These are phyloP conservation scores for Colletotrichum incanum DNA, from an alignment of 2,329 filamentous ascomycete species.

Conservation along the genomic window DNA sequence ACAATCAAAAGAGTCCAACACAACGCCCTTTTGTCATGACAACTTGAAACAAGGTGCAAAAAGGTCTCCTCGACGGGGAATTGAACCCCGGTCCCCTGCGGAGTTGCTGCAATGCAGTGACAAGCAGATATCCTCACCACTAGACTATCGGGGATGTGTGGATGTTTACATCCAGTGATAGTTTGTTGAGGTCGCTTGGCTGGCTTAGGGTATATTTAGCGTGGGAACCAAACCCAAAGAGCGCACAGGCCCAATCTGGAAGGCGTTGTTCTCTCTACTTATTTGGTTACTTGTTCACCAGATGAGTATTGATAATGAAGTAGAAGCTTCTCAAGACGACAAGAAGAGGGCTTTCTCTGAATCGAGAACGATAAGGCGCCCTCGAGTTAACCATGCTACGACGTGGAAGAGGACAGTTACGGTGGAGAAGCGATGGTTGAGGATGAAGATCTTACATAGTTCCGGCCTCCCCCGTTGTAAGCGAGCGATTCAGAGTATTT, in stretches of 20 bases:
- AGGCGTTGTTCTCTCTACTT: neutral
- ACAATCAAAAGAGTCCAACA: neutral
- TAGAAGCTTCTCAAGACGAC: neutral
- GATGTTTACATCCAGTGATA: neutral
- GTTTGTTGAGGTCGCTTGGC: neutral
- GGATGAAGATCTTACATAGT: too few species aligned
- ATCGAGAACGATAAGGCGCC: neutral
- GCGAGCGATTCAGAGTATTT: too few species aligned
- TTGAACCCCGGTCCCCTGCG: too few species aligned
- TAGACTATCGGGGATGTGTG: constrained; percentile 8
- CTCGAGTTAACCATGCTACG: neutral
- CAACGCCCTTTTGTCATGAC: neutral
- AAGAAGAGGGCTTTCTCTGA: neutral
- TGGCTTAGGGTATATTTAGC: neutral
- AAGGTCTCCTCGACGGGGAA: neutral
- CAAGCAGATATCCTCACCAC: constrained; percentile 9
- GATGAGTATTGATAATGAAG: neutral
- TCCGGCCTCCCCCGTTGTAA: too few species aligned
- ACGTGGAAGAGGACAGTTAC: neutral
- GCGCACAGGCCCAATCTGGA: neutral
- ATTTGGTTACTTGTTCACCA: neutral
- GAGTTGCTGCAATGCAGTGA: neutral
- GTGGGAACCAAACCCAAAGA: neutral
- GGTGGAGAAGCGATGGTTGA: too few species aligned
- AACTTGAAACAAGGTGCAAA: neutral